A percentile compares a stretch with the other conserved stretches of the same genome.
Conservation (phyloP, 257 asterid genomes). For the Salvia splendens region DNA sequence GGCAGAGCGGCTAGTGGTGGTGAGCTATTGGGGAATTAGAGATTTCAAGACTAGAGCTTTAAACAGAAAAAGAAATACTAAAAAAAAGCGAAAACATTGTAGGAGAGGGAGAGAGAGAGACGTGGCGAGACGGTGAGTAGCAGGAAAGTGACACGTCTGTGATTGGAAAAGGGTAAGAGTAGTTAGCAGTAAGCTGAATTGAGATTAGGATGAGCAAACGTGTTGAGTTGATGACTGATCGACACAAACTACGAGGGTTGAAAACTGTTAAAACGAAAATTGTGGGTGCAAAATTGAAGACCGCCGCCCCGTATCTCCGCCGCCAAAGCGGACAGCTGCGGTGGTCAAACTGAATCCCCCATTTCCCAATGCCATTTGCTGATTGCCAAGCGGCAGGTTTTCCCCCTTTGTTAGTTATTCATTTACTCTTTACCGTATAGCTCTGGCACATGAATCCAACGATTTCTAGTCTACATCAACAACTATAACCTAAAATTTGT, state of each 20-base stretch:
- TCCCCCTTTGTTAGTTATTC: not conserved
- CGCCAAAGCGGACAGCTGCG: slow-evolving; percentile 17
- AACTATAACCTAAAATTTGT: no score
- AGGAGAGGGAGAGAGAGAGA: slow-evolving; percentile 8
- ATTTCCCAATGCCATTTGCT: slow-evolving; percentile 20
- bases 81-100: not conserved
- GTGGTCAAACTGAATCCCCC: not conserved
- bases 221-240: not conserved
- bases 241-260: not conserved
- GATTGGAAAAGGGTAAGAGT: not conserved
- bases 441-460: no score
- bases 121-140: slow-evolving; percentile 30
- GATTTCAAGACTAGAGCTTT: not conserved
- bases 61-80: not conserved
- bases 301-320: slow-evolving; percentile 16
- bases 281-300: not conserved
- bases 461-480: no score
- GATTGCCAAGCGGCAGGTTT: slow-evolving; percentile 13
- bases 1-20: slow-evolving; percentile 9
- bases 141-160: slow-evolving; percentile 34
- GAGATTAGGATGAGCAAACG: slow-evolving; percentile 23
- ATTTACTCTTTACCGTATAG: no score
- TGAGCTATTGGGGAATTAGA: not conserved
- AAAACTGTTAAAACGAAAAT: not conserved
- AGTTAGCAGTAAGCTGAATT: not conserved